Base-by-base conservation (phyloP, 164 flowering plant genomes). In the Piper longum region DNA sequence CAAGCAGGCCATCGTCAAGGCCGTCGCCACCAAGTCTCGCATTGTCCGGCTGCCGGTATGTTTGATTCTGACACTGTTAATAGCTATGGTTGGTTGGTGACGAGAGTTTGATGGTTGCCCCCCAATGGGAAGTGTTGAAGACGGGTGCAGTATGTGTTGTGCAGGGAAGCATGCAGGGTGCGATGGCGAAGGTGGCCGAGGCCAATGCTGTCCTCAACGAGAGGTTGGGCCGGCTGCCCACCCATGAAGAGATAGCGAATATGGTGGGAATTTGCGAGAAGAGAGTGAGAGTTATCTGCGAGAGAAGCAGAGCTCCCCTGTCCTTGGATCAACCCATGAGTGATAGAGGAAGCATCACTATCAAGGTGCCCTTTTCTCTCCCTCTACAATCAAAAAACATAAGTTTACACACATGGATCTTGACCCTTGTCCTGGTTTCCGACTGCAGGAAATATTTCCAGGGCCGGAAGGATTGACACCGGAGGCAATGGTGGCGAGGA, bases 391-490 rank as follows among this genome's bases (percentile, higher is more conserved):
- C 43, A 14, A 40, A 2, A 16, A 16, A 14, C 43, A 40, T 41
- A 17, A 19, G 9, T 0, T 4, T 18, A 17, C 4, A 6, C 9
- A 56, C 26, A 17, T n/a, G 19, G 11, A 12, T 16, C 19, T 12
- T 12, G 36, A 57, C 18, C 9, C 19, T 39, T 57, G 59, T 18
- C 11, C 19, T 9, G 40, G 2, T 12, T 16, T 5, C 8, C 5
- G 11, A 16, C 16, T 76, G 69, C 75, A 84, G 89, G 82, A 77
- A 43, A 80, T 85, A 57, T 67, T 81, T 42, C 58, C 78, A 52
- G 86, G 86, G 62, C 80, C 85, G 48, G 80, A 78, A n/a, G 83
- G 81, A 64, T 66, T 65, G 57, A 77, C 43, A 7, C 86, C 86
- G 26, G 86, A 85, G 64, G 55, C 56, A 39, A 81, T 81, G 80